phyloP scores from a whole-genome alignment of 441 rosid species.

The Pelargonium myrrhifolium region DNA sequence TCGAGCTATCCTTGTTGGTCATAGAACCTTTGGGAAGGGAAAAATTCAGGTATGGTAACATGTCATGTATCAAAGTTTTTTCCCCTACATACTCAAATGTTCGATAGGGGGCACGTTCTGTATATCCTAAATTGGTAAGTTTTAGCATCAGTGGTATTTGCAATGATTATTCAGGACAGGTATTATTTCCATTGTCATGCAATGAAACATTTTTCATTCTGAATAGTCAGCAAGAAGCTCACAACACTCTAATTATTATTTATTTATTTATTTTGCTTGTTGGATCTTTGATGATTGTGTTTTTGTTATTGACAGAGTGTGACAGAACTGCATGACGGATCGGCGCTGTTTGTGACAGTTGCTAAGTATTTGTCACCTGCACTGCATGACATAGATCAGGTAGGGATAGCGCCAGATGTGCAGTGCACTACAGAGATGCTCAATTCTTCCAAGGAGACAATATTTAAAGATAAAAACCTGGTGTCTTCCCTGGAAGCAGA shows the following conservation, averaged over 20 bases:
- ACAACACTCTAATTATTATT: too few species aligned
- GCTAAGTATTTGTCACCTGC: conserved; percentile 70
- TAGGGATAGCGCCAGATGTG: conserved; percentile 41
- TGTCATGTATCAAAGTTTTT: background rate
- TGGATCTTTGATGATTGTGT: too few species aligned
- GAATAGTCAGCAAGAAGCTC: too few species aligned
- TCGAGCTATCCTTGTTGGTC: conserved; percentile 82
- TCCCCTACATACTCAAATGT: background rate
- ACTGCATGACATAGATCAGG: conserved; percentile 24
- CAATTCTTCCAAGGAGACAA: conserved; percentile 34
- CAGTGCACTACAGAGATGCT: conserved; percentile 30
- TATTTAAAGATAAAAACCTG: conserved; percentile 36
- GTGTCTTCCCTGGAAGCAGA: conserved; percentile 65
- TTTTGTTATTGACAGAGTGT: conserved; percentile 48
- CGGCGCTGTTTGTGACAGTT: conserved; percentile 75
- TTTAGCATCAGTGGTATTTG: background rate
- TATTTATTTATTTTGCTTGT: too few species aligned
- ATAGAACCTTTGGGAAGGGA: conserved; percentile 82
- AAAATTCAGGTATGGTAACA: conserved; percentile 57
- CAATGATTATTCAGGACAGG: background rate
- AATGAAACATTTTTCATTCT: background rate
- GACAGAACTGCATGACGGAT: conserved; percentile 77
- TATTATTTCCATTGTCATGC: background rate
- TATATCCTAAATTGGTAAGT: background rate
- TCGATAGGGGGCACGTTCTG: background rate